These are phyloP conservation scores for Begonia loranthoides DNA, from an alignment of 306 rosid species.

Conservation along the genomic window DNA sequence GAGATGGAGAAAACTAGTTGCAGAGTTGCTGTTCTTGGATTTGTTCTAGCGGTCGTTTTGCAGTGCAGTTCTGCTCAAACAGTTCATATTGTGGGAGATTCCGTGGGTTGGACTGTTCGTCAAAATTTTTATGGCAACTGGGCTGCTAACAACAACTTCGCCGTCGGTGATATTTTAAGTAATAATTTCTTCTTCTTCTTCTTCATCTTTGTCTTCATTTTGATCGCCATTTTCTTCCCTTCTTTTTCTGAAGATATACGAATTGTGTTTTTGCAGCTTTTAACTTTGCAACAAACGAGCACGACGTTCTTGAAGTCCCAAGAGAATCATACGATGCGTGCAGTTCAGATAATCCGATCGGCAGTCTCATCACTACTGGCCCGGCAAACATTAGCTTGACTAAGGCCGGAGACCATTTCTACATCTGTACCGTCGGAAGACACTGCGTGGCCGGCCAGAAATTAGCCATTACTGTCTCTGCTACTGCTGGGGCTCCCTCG, in stretches of 20 bases:
- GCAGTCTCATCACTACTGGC: not conserved
- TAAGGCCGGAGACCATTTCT: not conserved
- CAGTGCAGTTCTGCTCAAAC: slow-evolving; percentile 12
- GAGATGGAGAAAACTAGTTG: slow-evolving; percentile 3
- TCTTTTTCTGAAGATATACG: not conserved
- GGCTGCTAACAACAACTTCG: slow-evolving; percentile 17
- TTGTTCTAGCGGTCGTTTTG: slow-evolving; percentile 8
- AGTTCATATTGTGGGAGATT: slow-evolving; percentile 25
- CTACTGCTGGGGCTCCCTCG: slow-evolving; percentile 2
- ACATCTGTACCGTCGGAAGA: not conserved
- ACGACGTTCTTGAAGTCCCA: not conserved
- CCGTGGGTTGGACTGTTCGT: slow-evolving; percentile 19
- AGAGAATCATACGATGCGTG: slow-evolving; percentile 4
- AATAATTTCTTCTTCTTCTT: not conserved
- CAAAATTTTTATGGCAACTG: slow-evolving; percentile 13
- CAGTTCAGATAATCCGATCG: slow-evolving; percentile 6
- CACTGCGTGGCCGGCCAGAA: slow-evolving; percentile 5
- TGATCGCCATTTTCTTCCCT: not conserved
- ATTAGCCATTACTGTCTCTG: not conserved
- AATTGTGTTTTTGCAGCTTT: slow-evolving; percentile 1
- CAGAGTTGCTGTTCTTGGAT: not conserved
- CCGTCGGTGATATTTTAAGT: slow-evolving; percentile 23
- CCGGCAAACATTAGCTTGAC: not conserved
- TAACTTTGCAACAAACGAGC: not conserved
- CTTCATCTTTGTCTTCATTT: too few species aligned